Evolutionary conservation across 192 early-diverging fungal species (phyloP), one percentile per base, ranked within the genome.

Genomic region (Backusella sp.): DNA sequence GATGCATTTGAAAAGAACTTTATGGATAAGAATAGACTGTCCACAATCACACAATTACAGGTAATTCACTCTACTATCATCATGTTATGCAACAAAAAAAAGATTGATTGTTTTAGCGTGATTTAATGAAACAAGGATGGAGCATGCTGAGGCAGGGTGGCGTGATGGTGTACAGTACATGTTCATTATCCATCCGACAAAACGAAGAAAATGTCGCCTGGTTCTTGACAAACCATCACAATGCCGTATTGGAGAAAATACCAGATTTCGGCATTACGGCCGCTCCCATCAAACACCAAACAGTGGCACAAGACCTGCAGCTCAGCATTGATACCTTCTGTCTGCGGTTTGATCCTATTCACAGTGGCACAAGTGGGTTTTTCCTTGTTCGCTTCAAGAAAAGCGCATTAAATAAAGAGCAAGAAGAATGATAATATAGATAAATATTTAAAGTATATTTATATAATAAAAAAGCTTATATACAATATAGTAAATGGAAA

Each of bases 151-250:
- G 88, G 68, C 81, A 87, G 0, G 93, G 90, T 30, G 96, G 96
- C 1, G 79, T 94, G 5, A 80, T 98, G 68, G 94, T 98, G 4
- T 99, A 99, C 82, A 94, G 93, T 75, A 95, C 94, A 0, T 96
- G 94, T 78, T 93, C 90, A 17, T 80, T 95, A 15, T 88, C 94
- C 0, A 73, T 83, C 11, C 81, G 83, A 23, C 97, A 99, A 77
- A 98, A 99, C 78, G 97, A 99, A 76, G 90, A 89, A 35, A 88
- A 96, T 32, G 81, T 99, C 2, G 86, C 78, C 14, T 92, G 94
- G 88, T 96, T 99, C 71, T 79, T 99, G 34, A 56, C 49, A 32
- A n/a, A 68, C 1, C 52, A 85, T 56, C 15, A 34, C 32, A 76
- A 85, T 21, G 92, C 90, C 2, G 37, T 68, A 1, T 56, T 95